These are phyloP conservation scores for Bertia moriformis DNA, from an alignment of 2,329 filamentous ascomycete species.

Conservation along the genomic window DNA sequence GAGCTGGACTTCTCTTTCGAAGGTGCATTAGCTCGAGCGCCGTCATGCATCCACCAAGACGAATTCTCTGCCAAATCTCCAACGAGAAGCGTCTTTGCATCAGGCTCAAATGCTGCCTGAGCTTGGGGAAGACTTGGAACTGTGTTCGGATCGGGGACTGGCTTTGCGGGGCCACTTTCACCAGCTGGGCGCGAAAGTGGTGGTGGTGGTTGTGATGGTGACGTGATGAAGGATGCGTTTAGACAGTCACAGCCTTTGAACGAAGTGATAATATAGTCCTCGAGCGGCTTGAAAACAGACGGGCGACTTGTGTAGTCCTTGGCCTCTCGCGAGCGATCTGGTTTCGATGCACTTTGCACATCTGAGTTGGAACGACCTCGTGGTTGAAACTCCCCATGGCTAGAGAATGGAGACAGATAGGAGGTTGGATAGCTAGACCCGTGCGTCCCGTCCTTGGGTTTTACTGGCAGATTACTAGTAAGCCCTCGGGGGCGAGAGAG, in stretches of 20 bases:
- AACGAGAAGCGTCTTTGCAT: conserved; percentile 60
- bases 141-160: not conserved
- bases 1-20: conserved; percentile 12
- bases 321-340: not conserved
- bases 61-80: conserved; percentile 71
- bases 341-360: not conserved
- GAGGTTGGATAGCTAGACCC: no score
- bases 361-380: not conserved
- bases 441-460: not conserved
- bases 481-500: no score
- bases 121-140: not conserved
- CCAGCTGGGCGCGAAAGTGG: not conserved
- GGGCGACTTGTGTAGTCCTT: not conserved
- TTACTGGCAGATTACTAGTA: no score
- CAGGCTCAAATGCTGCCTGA: conserved; percentile 35
- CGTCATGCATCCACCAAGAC: conserved; percentile 46
- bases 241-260: not conserved
- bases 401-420: no score
- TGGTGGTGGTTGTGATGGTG: not conserved
- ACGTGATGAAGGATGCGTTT: not conserved
- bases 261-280: not conserved
- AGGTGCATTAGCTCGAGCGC: conserved; percentile 24
- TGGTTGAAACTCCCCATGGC: not conserved
- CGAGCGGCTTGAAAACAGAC: not conserved
- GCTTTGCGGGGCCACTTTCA: not conserved